Evolutionary conservation across 805 yeast species (phyloP).

Genomic region (Sugiyamaella americana): DNA sequence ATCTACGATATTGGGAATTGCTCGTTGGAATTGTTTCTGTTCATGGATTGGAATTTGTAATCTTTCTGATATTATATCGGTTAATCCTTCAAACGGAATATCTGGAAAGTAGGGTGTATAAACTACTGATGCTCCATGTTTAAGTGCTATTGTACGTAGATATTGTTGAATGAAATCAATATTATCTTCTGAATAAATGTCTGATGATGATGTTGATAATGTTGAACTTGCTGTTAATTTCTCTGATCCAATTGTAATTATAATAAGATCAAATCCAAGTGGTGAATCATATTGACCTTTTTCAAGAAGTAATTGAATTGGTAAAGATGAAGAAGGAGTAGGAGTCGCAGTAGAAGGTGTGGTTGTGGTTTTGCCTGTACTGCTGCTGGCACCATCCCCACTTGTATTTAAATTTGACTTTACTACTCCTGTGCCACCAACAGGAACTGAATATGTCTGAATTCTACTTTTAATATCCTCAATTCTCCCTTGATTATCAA

Average conservation of each 20-base stretch:
- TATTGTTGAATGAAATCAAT: slow-evolving; percentile 29
- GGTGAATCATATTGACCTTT: slow-evolving; percentile 28
- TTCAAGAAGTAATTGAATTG: slow-evolving; percentile 26
- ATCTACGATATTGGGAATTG: slow-evolving; percentile 20
- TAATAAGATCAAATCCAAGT: slow-evolving; percentile 24
- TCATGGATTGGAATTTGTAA: slow-evolving; percentile 17
- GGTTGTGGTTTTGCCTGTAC: no score
- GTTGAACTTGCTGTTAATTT: not conserved
- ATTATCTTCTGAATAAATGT: slow-evolving; percentile 18
- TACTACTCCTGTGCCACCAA: not conserved
- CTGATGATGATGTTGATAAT: not conserved
- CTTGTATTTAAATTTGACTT: not conserved
- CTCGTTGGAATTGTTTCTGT: slow-evolving; percentile 10
- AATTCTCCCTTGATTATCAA: slow-evolving; percentile 5
- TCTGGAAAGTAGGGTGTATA: slow-evolving; percentile 12
- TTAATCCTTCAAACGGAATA: slow-evolving; percentile 6
- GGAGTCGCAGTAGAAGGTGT: not conserved
- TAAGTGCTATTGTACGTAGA: slow-evolving; percentile 23
- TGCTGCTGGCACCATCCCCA: no score
- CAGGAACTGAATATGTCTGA: slow-evolving; percentile 12
- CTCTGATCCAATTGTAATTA: slow-evolving; percentile 22
- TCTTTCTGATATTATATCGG: slow-evolving; percentile 21
- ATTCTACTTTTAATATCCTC: slow-evolving; percentile 10
- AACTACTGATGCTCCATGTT: slow-evolving; percentile 16
- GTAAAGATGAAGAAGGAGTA: not conserved